These are phyloP conservation scores for Polygonum maritimum DNA, from an alignment of 148 eudicot genomes.

Conservation along the genomic window DNA sequence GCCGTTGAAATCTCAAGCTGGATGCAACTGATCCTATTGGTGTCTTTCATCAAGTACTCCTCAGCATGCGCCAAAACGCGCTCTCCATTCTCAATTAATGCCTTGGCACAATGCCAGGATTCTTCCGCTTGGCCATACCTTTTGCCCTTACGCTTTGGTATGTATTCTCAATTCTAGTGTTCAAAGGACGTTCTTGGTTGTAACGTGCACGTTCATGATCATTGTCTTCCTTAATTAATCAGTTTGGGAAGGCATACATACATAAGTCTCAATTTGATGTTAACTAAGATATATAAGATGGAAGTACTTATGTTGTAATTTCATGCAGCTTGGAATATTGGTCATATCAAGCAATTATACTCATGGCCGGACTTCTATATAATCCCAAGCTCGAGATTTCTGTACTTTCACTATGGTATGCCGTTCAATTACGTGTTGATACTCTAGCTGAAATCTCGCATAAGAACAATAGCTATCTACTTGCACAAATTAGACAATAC, in stretches of 20 bases:
- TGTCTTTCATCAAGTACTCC: neutral
- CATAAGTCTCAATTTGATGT: too few species aligned
- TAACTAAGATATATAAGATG: too few species aligned
- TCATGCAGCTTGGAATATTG: conserved; percentile 8
- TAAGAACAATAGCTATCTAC: too few species aligned
- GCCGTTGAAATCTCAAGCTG: neutral
- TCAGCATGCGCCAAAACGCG: neutral
- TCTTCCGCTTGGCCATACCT: conserved; percentile 1
- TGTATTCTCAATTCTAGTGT: too few species aligned
- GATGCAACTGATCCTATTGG: neutral
- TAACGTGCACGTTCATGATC: too few species aligned
- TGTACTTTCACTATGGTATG: neutral
- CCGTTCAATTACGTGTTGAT: too few species aligned
- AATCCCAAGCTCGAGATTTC: neutral
- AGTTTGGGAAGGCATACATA: too few species aligned
- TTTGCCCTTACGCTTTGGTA: conserved; percentile 4
- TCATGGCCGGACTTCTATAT: neutral
- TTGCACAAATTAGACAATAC: too few species aligned
- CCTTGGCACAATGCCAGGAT: neutral
- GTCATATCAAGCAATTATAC: neutral
- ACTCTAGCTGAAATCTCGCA: too few species aligned
- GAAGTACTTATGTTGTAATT: too few species aligned
- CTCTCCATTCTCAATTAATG: neutral
- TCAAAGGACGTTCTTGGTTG: too few species aligned
- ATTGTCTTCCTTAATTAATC: too few species aligned